A percentile compares a stretch with the other conserved stretches of the same genome.
These are phyloP conservation scores for Brassica cretica DNA, from an alignment of 345 rosid genomes.

Conservation along the genomic window DNA sequence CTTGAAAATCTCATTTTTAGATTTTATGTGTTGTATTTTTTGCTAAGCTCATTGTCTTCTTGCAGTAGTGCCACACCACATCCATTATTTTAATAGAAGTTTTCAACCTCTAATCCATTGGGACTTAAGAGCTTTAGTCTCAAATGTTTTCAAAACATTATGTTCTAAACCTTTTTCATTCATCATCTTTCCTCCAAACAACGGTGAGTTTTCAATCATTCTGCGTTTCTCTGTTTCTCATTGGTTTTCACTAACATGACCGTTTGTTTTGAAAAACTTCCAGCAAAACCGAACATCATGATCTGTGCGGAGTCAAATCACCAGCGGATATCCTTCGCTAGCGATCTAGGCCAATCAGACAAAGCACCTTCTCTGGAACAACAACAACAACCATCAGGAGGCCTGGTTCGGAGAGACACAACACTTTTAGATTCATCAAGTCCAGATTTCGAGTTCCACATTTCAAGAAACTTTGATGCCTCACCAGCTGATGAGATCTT, in stretches of 20 bases:
- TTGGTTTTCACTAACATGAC: conserved; percentile 9
- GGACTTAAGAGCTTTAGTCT: conserved; percentile 12
- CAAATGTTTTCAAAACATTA: conserved; percentile 7
- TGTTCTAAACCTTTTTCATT: conserved; percentile 9
- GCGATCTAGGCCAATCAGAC: conserved; percentile 50
- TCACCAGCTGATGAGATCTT: conserved; percentile 80
- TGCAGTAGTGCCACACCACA: conserved; percentile 38
- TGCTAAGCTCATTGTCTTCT: conserved; percentile 13
- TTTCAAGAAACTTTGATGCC: conserved; percentile 44
- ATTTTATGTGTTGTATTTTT: conserved; percentile 3
- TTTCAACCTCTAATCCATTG: conserved; percentile 28
- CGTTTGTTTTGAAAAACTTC: not conserved
- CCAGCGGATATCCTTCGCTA: conserved; percentile 61
- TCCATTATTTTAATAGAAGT: conserved; percentile 31
- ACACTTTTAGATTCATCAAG: conserved; percentile 43
- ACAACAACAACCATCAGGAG: conserved; percentile 12
- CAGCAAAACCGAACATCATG: conserved; percentile 10
- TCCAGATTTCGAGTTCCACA: conserved; percentile 68
- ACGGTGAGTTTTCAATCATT: conserved; percentile 6
- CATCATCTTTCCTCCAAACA: conserved; percentile 10
- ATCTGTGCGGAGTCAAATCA: conserved; percentile 62
- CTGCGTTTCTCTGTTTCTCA: conserved; percentile 11
- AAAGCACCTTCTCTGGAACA: conserved; percentile 15
- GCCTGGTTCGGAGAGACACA: conserved; percentile 43
- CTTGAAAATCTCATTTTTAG: conserved; percentile 26